These are phyloP conservation scores for Sarocladium strictum DNA, from an alignment of 2,329 filamentous ascomycete species.

Conservation along the genomic window DNA sequence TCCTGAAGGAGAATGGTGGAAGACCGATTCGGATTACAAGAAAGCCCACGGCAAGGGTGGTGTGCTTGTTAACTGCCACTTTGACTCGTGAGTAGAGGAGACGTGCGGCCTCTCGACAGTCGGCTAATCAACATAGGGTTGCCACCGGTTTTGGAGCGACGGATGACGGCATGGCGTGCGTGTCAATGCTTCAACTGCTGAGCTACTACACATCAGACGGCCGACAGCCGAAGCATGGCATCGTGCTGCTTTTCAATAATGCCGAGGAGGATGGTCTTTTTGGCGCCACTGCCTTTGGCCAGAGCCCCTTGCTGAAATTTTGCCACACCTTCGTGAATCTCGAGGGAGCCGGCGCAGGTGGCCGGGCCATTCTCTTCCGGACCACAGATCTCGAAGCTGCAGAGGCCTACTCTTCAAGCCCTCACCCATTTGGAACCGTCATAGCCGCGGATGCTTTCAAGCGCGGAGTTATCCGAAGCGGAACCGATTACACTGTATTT, in stretches of 20 bases:
- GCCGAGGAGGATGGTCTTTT: constrained; percentile 91
- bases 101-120: constrained; percentile 13
- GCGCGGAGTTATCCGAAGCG: constrained; percentile 69
- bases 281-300: constrained; percentile 77
- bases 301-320: constrained; percentile 74
- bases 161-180: constrained; percentile 85
- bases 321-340: constrained; percentile 89
- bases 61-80: constrained; percentile 91
- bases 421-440: constrained; percentile 78
- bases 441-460: constrained; percentile 81
- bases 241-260: constrained; percentile 87
- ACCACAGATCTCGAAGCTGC: constrained; percentile 84
- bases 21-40: constrained; percentile 31
- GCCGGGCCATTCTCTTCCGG: constrained; percentile 80
- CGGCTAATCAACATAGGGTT: constrained; percentile 48
- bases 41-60: constrained; percentile 59
- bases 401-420: constrained; percentile 63
- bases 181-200: constrained; percentile 79
- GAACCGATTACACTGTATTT: constrained; percentile 87
- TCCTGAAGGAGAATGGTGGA: constrained; percentile 69
- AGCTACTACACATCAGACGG: constrained; percentile 73
- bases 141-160: constrained; percentile 90
- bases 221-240: constrained; percentile 69
- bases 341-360: constrained; percentile 89
- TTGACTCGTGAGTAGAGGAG: constrained; percentile 55